These are phyloP conservation scores for Aspergillus saccharolyticus DNA, from an alignment of 495 filamentous ascomycete genomes.

Conservation along the genomic window DNA sequence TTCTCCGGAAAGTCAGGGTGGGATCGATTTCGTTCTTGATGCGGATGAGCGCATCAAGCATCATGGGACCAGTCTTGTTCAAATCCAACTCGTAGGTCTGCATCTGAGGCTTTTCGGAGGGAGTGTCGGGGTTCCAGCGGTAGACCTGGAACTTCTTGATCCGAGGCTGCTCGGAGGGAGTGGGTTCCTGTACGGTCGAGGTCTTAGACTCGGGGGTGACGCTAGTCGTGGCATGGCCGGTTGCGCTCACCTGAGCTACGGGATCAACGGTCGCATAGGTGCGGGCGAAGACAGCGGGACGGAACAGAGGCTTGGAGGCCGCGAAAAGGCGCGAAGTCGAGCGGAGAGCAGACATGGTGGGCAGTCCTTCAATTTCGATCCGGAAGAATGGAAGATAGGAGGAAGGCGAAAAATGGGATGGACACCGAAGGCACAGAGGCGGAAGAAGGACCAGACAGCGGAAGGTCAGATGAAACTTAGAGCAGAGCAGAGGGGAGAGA, in stretches of 20 bases:
- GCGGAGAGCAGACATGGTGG: constrained; percentile 75
- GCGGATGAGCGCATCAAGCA: constrained; percentile 90
- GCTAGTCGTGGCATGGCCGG: constrained; percentile 25
- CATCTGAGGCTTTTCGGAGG: constrained; percentile 88
- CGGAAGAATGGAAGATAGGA: constrained; percentile 9
- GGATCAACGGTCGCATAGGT: constrained; percentile 49
- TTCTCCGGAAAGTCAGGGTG: constrained; percentile 89
- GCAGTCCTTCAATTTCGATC: constrained; percentile 7
- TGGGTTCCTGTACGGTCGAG: constrained; percentile 52
- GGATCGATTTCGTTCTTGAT: constrained; percentile 99
- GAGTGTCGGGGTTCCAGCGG: constrained; percentile 93
- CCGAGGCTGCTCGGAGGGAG: constrained; percentile 48
- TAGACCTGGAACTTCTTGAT: constrained; percentile 98
- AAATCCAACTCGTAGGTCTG: constrained; percentile 89
- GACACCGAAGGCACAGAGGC: neutral
- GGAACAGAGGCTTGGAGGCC: constrained; percentile 51
- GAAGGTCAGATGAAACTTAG: neutral
- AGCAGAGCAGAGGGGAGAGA: constrained; percentile 12
- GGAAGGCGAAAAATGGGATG: constrained; percentile 7
- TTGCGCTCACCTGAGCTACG: constrained; percentile 31
- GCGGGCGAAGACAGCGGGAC: constrained; percentile 40
- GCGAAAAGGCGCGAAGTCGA: constrained; percentile 61
- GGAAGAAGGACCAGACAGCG: constrained; percentile 6
- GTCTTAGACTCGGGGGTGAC: constrained; percentile 44
- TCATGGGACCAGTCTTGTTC: constrained; percentile 98